phyloP scores from a whole-genome alignment of 176 grass and related monocot species.

The Pharus latifolius region DNA sequence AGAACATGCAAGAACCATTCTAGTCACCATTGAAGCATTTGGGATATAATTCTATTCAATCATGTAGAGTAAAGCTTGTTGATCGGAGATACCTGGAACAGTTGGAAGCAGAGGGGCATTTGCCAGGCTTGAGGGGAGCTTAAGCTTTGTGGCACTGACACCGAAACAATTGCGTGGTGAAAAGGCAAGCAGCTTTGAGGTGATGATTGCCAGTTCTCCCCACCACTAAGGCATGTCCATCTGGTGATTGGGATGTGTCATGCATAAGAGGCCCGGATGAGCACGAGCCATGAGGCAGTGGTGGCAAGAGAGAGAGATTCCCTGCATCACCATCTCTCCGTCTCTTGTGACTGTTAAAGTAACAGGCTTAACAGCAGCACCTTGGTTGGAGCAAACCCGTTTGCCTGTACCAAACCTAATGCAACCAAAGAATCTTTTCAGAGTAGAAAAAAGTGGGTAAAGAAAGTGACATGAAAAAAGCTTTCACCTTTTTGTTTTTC shows the following conservation, averaged over 20 bases:
- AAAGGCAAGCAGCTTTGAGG: constrained; percentile 32
- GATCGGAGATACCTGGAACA: constrained; percentile 3
- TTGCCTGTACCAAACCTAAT: constrained; percentile 7
- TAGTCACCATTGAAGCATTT: neutral
- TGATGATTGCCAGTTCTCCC: constrained; percentile 29
- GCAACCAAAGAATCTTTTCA: constrained; percentile 31
- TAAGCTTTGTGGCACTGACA: neutral
- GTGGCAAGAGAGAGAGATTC: constrained; percentile 32
- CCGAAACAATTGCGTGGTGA: neutral
- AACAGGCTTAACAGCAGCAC: constrained; percentile 1
- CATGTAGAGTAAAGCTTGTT: neutral
- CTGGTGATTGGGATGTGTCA: constrained; percentile 22
- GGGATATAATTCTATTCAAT: neutral
- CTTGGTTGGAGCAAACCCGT: constrained; percentile 20
- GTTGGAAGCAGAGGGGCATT: neutral
- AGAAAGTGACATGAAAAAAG: constrained; percentile 25
- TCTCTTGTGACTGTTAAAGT: neutral
- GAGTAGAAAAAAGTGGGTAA: constrained; percentile 8
- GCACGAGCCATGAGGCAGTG: constrained; percentile 12
- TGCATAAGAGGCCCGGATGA: constrained; percentile 5
- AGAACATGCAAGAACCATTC: neutral
- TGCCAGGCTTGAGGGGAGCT: neutral
- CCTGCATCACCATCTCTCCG: neutral
- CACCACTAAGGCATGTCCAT: constrained; percentile 31
- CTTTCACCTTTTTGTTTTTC: constrained; percentile 29